Conservation (phyloP, 1,139 yeast species). For the Kazachstania sp. region DNA sequence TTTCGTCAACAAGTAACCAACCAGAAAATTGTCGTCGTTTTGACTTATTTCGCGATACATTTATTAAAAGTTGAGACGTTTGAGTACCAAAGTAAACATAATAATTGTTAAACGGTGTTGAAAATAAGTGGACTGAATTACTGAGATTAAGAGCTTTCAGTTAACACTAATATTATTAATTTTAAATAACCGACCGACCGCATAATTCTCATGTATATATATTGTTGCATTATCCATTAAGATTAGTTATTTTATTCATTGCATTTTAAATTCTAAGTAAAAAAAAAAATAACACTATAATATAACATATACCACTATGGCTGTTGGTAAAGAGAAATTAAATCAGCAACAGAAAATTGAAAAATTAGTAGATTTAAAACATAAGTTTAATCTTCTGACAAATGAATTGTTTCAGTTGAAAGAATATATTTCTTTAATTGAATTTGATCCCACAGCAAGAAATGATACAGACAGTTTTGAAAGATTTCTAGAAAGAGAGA, state of each 20-base stretch:
- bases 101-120: background rate
- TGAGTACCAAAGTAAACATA: background rate
- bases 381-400: constrained; percentile 31
- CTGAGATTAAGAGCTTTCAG: background rate
- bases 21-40: background rate
- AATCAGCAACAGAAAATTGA: background rate
- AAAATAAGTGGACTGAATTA: constrained; percentile 3
- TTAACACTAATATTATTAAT: background rate
- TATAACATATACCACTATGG: background rate
- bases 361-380: constrained; percentile 26
- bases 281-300: too few species aligned
- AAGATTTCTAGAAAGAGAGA: constrained; percentile 23
- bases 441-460: constrained; percentile 31
- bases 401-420: constrained; percentile 40
- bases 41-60: background rate
- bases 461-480: constrained; percentile 24
- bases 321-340: constrained; percentile 3
- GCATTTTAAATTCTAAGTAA: too few species aligned
- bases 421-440: constrained; percentile 35
- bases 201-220: constrained; percentile 5
- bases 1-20: background rate
- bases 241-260: too few species aligned
- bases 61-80: background rate
- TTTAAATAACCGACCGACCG: background rate
- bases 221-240: background rate